Conservation (phyloP, 495 filamentous ascomycete species). For the Eremomyces bilateralis region DNA sequence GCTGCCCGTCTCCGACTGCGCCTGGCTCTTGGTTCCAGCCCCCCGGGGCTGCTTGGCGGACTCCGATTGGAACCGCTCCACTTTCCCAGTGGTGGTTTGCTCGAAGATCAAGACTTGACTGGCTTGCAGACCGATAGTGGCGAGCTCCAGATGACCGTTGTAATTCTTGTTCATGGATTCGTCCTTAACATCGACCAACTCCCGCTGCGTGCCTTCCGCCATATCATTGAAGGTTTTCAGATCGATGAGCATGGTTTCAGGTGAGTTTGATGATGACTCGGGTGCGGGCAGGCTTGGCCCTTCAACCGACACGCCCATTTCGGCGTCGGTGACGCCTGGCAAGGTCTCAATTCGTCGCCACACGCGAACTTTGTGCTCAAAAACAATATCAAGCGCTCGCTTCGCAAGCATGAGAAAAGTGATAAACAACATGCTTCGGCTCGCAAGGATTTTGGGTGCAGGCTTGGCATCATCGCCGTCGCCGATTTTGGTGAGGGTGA, state of each 20-base stretch:
- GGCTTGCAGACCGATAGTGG: constrained; percentile 38
- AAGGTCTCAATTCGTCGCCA: constrained; percentile 43
- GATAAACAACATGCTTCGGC: constrained; percentile 41
- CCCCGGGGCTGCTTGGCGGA: constrained; percentile 13
- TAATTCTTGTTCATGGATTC: constrained; percentile 54
- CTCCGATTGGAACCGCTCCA: constrained; percentile 20
- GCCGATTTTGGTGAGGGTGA: constrained; percentile 64
- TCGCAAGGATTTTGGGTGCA: constrained; percentile 39
- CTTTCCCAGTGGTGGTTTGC: constrained; percentile 13
- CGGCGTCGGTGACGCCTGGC: constrained; percentile 11
- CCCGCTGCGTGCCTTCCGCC: constrained; percentile 43
- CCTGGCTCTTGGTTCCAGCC: constrained; percentile 4
- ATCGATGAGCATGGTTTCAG: constrained; percentile 47
- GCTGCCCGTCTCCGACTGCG: constrained; percentile 13
- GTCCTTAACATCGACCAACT: constrained; percentile 46
- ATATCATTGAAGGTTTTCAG: constrained; percentile 46
- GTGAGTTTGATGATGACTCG: constrained; percentile 22
- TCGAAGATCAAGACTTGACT: constrained; percentile 58
- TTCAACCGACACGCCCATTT: constrained; percentile 18
- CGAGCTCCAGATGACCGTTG: constrained; percentile 45
- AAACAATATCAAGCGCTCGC: constrained; percentile 34
- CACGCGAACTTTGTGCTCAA: constrained; percentile 50
- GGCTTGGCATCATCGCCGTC: constrained; percentile 31
- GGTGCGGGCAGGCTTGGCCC: constrained; percentile 34
- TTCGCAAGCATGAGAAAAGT: constrained; percentile 59